Base-by-base conservation (phyloP, 2,329 filamentous ascomycete species). In the Hymenoscyphus repandus region DNA sequence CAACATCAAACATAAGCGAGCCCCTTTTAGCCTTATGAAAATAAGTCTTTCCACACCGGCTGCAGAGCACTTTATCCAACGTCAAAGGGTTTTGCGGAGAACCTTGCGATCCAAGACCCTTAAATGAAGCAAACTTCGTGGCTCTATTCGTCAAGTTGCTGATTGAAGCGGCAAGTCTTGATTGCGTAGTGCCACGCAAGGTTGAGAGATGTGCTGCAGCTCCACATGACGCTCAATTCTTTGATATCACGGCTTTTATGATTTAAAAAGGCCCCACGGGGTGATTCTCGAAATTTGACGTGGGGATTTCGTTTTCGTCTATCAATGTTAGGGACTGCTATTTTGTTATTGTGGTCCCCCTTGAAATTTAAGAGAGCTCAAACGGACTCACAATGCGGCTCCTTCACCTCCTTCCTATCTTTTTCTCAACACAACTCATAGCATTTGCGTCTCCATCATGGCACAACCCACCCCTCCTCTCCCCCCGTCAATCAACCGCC, bases 11-110 rank as follows among this genome's bases (percentile, higher is more conserved):
- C 13, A n/a, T 11, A 40, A 15, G 38, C 38, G 38, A 40, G 13
- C 38, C 36, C 36, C 20, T 41, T 47, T 47, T 47, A 47, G 45
- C 45, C 45, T 39, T 20, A 17, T 47, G 27, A 6, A 13, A 32
- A 27, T 11, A 17, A 30, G 17, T 15, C 12, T 20, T 32, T 9
- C 36, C 13, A 30, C 27, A 10, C 27, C 34, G 34, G 45, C 45
- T 40, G 45, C 45, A 18, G 13, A 33, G 17, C 22, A 31, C 39
- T 47, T 46, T 46, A 46, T n/a, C 44, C 44, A 46, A 40, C 44
- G 22, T 10, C 18, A 32, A 20, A 17, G 11, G 6, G 7, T 32
- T 39, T 39, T 40, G 36, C 45, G 45, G 45, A 47, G 45, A 47
- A 47, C 45, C 45, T 40, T 39, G 36, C 15, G n/a, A 6, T n/a